Evolutionary conservation across 345 rosid genomes (phyloP), one percentile per base, ranked within the genome.

Genomic region (Eutrema heterophyllum): DNA sequence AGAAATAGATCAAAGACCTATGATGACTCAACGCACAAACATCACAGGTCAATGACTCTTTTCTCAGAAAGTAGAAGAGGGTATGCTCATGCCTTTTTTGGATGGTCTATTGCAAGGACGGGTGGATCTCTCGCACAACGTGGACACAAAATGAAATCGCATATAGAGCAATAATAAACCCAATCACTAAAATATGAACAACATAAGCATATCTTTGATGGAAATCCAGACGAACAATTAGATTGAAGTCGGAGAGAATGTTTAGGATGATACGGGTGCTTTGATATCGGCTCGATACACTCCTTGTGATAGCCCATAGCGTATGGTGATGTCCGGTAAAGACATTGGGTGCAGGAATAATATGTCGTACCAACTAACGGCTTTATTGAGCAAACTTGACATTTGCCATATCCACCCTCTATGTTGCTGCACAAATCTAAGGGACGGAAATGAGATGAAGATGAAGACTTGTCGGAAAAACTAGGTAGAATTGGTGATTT

Each of bases 51-150:
- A 45, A 5, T 0, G 38, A 53, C 5, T 7, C 14, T 9, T 12
- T 11, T 18, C 48, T 55, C 15, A 12, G 14, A 26, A 44, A n/a
- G 11, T 9, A 46, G 0, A 41, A 18, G 56, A 73, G 71, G 2
- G 48, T 54, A 54, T 73, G 77, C 2, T 54, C 48, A 64, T 73
- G 77, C 36, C 29, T 63, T 54, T 54, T 72, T 64, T 10, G 38
- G 70, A 24, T 72, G 1, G 48, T 64, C 1, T 35, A 73, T 32
- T 24, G 3, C 7, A 45, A 45, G 46, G 10, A 64, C 5, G 33
- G 70, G 14, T 33, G 46, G 30, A 1, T 35, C 3, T 45, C 7
- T 44, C 13, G 30, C 30, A 29, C 30, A 73, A 14, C 0, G 0
- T 1, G 0, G 1, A 54, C 66, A 61, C 3, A 72, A 9, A 2